Evolutionary conservation across 2,329 filamentous ascomycete genomes (phyloP).

Genomic region (Aspergillus fumigatus): DNA sequence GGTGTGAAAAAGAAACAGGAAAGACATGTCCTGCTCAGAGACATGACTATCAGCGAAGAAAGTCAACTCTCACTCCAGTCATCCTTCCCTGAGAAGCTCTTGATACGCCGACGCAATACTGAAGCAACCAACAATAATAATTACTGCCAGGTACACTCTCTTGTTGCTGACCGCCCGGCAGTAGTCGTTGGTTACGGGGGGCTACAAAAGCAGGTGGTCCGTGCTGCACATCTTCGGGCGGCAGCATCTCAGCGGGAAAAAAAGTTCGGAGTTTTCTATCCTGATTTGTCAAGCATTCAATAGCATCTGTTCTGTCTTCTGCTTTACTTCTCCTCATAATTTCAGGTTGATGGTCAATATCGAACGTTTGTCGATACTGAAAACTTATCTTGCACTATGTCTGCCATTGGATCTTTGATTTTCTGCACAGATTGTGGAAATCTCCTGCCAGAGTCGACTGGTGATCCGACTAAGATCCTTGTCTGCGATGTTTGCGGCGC

Average conservation of each 20-base stretch:
- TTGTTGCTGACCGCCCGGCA: constrained; percentile 24
- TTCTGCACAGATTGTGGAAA: constrained; percentile 95
- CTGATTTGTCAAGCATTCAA: too few relatives aligned
- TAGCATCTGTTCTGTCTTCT: background rate
- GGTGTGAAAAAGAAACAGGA: constrained; percentile 16
- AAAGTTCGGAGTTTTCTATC: background rate
- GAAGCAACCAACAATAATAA: constrained; percentile 16
- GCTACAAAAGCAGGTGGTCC: constrained; percentile 3
- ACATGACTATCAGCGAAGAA: constrained; percentile 29
- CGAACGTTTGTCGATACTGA: background rate
- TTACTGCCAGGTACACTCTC: constrained; percentile 22
- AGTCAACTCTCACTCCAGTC: constrained; percentile 11
- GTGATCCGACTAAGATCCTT: constrained; percentile 69
- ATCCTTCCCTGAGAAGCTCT: constrained; percentile 6
- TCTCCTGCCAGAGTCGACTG: constrained; percentile 74
- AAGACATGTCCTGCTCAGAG: constrained; percentile 27
- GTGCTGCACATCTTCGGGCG: constrained; percentile 2
- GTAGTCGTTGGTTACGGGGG: constrained; percentile 12
- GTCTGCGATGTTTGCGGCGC: constrained; percentile 82
- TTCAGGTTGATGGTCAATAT: background rate
- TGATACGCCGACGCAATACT: constrained; percentile 1
- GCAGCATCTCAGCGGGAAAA: background rate
- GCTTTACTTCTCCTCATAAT: background rate
- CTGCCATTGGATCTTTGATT: constrained; percentile 81
- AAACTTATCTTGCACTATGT: constrained; percentile 46